Evolutionary conservation across 805 yeast species (phyloP).

Genomic region (Cyberlindnera euphorbiae): DNA sequence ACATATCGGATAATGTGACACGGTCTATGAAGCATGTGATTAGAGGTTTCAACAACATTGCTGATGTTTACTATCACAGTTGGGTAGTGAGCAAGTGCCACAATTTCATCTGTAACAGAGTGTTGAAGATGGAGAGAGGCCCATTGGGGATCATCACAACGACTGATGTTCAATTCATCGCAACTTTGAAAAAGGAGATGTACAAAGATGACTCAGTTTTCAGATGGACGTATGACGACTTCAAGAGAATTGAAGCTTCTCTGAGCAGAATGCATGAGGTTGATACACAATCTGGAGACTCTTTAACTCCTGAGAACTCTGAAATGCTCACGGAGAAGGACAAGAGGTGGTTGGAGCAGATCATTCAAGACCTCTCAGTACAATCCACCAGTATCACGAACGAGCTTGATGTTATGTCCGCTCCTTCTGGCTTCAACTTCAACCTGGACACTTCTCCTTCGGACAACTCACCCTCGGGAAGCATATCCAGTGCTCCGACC

Average conservation of each 20-base stretch:
- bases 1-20: conserved; percentile 5
- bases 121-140: conserved; percentile 14
- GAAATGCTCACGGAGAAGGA: conserved; percentile 15
- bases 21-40: conserved; percentile 8
- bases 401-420: neutral
- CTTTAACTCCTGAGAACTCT: conserved; percentile 5
- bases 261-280: conserved; percentile 7
- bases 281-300: conserved; percentile 1
- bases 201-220: conserved; percentile 18
- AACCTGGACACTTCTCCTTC: neutral
- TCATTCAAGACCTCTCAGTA: conserved; percentile 10
- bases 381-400: conserved; percentile 2
- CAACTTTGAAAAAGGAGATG: conserved; percentile 10
- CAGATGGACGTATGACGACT: conserved; percentile 10
- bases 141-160: conserved; percentile 3
- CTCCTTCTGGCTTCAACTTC: too few relatives aligned
- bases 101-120: conserved; percentile 11
- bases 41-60: conserved; percentile 9
- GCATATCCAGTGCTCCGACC: conserved; percentile 2
- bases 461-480: conserved; percentile 3
- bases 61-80: conserved; percentile 24
- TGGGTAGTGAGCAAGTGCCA: conserved; percentile 25
- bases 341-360: conserved; percentile 22
- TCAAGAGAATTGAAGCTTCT: conserved; percentile 8
- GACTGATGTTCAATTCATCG: conserved; percentile 11